Conservation (phyloP, 371 early-diverging fungal genomes). For the Mucor irregularis region DNA sequence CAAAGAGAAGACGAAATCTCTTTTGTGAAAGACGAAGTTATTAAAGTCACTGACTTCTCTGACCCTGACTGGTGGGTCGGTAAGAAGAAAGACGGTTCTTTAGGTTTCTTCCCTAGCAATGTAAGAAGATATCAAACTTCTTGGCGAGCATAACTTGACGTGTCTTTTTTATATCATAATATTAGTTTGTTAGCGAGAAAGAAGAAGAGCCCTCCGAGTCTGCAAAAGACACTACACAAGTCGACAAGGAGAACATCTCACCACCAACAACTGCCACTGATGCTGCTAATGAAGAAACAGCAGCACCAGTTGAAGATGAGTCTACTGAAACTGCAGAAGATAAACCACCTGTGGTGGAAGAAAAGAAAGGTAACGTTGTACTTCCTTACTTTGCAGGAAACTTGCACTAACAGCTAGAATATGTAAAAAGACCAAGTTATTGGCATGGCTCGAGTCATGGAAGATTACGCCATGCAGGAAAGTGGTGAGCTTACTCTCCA, state of each 20-base stretch:
- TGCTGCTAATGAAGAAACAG: neutral
- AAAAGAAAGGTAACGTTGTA: constrained; percentile 15
- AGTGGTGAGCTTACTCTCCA: constrained; percentile 67
- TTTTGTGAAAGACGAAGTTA: constrained; percentile 55
- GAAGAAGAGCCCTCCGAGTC: neutral
- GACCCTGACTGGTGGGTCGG: constrained; percentile 74
- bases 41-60: constrained; percentile 55
- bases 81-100: constrained; percentile 45
- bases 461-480: constrained; percentile 71
- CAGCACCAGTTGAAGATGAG: neutral
- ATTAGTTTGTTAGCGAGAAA: constrained; percentile 4
- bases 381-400: no score
- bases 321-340: neutral
- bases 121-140: no score
- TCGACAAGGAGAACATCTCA: no score
- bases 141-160: no score
- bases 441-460: constrained; percentile 62
- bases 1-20: constrained; percentile 62
- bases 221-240: neutral
- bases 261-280: neutral
- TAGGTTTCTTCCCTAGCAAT: constrained; percentile 77
- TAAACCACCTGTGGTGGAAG: neutral
- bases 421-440: constrained; percentile 30
- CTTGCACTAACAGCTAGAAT: no score
- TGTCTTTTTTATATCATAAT: neutral